These are phyloP conservation scores for Marasmius sp. DNA, from an alignment of 1,284 basidiomycete genomes.

Conservation along the genomic window DNA sequence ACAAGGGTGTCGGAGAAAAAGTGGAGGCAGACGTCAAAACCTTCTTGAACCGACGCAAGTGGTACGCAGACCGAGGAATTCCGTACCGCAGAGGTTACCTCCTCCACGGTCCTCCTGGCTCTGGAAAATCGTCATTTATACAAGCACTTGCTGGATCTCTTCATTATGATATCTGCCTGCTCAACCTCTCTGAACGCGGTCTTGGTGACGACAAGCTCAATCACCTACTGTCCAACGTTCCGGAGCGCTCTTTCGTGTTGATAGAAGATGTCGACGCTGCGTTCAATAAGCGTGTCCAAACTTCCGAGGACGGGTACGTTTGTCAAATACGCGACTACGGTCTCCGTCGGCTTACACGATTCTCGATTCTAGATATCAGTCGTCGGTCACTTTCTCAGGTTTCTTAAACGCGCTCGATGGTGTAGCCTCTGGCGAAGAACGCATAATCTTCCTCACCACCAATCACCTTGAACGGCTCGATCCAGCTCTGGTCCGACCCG, in stretches of 20 bases:
- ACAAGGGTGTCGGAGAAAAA: conserved; percentile 75
- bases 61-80: conserved; percentile 98
- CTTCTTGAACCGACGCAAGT: conserved; percentile 84
- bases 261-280: conserved; percentile 99
- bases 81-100: conserved; percentile 97
- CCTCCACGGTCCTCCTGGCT: conserved; percentile 94
- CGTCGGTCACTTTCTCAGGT: conserved; percentile 95
- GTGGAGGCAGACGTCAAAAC: conserved; percentile 80
- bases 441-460: conserved; percentile 99
- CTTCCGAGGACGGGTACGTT: conserved; percentile 82
- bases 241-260: conserved; percentile 89
- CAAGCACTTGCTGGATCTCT: conserved; percentile 93
- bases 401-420: conserved; percentile 97
- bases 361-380: conserved; percentile 70
- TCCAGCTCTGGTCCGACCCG: conserved; percentile 92
- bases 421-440: conserved; percentile 94
- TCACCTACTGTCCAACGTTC: conserved; percentile 90
- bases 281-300: conserved; percentile 89
- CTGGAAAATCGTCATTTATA: conserved; percentile 98
- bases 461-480: conserved; percentile 87
- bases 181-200: conserved; percentile 96
- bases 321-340: not conserved
- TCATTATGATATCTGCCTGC: conserved; percentile 93
- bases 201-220: conserved; percentile 97
- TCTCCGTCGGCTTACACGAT: conserved; percentile 3